Percentiles rank a stretch among this genome's conserved stretches.
Evolutionary conservation across 2,329 filamentous ascomycete species (phyloP).

Genomic region (Talaromyces sp.): DNA sequence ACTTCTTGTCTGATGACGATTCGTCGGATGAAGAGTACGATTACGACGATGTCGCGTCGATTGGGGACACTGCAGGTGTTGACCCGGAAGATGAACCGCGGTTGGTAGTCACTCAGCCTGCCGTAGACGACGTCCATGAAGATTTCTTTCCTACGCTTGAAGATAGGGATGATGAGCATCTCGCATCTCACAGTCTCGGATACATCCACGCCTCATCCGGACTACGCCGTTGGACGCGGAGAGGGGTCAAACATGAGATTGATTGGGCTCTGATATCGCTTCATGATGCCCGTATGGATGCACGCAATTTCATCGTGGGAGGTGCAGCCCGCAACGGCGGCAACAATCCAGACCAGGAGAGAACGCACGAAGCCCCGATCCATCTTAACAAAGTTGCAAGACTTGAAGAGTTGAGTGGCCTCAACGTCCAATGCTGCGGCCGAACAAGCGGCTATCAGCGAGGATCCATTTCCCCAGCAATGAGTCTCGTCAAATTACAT

Average conservation of each 20-base stretch:
- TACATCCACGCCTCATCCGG: conserved; percentile 86
- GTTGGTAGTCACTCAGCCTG: conserved; percentile 83
- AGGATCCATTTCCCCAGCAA: conserved; percentile 68
- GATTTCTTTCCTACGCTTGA: conserved; percentile 76
- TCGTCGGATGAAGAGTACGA: conserved; percentile 49
- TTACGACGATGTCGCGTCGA: conserved; percentile 49
- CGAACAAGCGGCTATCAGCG: conserved; percentile 78
- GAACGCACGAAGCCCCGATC: conserved; percentile 29
- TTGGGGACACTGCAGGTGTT: conserved; percentile 73
- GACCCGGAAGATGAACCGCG: conserved; percentile 68
- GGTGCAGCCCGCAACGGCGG: not conserved
- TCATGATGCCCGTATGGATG: conserved; percentile 61
- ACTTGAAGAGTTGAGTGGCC: conserved; percentile 57
- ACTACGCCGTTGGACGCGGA: conserved; percentile 66
- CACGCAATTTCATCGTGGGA: conserved; percentile 59
- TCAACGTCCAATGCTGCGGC: conserved; percentile 81
- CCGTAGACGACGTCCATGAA: conserved; percentile 76
- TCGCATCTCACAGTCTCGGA: conserved; percentile 74
- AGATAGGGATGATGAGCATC: conserved; percentile 72
- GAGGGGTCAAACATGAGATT: conserved; percentile 78
- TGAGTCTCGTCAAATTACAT: conserved; percentile 81
- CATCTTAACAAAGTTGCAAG: conserved; percentile 53
- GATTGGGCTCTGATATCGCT: conserved; percentile 93
- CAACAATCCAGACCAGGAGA: conserved; percentile 37
- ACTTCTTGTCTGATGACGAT: conserved; percentile 40